These are phyloP conservation scores for Globisporangium splendens DNA, from an alignment of 352 stramenopile genomes.

Conservation along the genomic window DNA sequence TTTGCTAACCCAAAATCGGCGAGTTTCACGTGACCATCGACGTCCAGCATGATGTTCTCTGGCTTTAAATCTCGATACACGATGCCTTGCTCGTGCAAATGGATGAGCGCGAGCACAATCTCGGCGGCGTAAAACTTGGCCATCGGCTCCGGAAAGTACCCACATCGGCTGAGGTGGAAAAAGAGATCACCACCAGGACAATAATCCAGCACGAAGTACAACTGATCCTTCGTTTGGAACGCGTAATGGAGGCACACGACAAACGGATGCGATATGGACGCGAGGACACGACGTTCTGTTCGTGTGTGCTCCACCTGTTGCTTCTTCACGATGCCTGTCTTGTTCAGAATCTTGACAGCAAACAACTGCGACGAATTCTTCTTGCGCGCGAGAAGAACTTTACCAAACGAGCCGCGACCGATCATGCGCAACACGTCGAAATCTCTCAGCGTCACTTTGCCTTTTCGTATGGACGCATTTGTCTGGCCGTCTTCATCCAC, in stretches of 20 bases:
- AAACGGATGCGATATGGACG: slow-evolving; percentile 81
- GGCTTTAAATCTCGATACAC: slow-evolving; percentile 84
- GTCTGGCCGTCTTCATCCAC: slow-evolving; percentile 48
- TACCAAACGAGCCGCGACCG: slow-evolving; percentile 91
- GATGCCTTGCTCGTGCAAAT: slow-evolving; percentile 83
- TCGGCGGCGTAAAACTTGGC: slow-evolving; percentile 83
- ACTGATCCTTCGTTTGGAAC: slow-evolving; percentile 81
- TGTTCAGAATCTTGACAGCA: slow-evolving; percentile 84
- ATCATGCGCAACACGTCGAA: slow-evolving; percentile 91
- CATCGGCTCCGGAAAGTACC: slow-evolving; percentile 79
- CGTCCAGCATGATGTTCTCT: slow-evolving; percentile 87
- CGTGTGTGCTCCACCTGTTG: slow-evolving; percentile 82
- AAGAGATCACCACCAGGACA: slow-evolving; percentile 83
- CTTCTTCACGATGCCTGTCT: slow-evolving; percentile 75
- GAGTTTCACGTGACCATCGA: slow-evolving; percentile 79
- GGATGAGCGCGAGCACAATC: slow-evolving; percentile 81
- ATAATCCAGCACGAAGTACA: slow-evolving; percentile 88
- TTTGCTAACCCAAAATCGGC: slow-evolving; percentile 82
- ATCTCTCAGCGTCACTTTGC: slow-evolving; percentile 78
- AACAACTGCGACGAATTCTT: slow-evolving; percentile 75
- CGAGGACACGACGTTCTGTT: slow-evolving; percentile 80
- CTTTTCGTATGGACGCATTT: slow-evolving; percentile 7
- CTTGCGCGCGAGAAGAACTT: slow-evolving; percentile 87
- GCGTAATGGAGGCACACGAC: slow-evolving; percentile 87
- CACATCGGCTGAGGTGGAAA: slow-evolving; percentile 71